These are phyloP conservation scores for Neurospora sp. DNA, from an alignment of 495 filamentous ascomycete genomes.

Conservation along the genomic window DNA sequence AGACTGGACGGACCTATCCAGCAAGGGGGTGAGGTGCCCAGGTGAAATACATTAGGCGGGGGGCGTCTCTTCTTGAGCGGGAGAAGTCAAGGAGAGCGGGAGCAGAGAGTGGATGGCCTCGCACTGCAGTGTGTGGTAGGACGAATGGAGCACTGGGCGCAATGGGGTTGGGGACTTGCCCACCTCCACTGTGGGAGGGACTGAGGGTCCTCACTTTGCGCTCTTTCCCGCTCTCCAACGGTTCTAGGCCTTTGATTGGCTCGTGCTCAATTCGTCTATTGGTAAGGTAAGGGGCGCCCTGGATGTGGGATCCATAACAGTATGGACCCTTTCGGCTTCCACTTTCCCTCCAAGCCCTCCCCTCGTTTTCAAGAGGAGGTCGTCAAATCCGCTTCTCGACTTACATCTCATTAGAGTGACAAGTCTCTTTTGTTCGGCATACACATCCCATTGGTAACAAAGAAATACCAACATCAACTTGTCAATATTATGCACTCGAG, in stretches of 20 bases:
- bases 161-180: neutral
- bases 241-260: neutral
- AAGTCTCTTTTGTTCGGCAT: neutral
- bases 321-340: neutral
- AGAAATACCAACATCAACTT: neutral
- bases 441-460: neutral
- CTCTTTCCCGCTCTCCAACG: neutral
- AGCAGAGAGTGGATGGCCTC: neutral
- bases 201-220: neutral
- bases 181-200: neutral
- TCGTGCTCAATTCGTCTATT: neutral
- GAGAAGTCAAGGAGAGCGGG: neutral
- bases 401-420: neutral
- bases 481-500: neutral
- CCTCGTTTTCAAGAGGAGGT: neutral
- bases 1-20: neutral
- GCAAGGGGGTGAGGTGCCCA: neutral
- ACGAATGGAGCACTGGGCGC: neutral
- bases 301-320: neutral
- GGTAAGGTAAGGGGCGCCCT: neutral
- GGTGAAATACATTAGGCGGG: neutral
- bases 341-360: neutral
- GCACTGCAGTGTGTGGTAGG: neutral
- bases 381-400: neutral
- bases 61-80: neutral